Evolutionary conservation across 2,329 filamentous ascomycete species (phyloP).

Genomic region (Aspergillus amoenus): DNA sequence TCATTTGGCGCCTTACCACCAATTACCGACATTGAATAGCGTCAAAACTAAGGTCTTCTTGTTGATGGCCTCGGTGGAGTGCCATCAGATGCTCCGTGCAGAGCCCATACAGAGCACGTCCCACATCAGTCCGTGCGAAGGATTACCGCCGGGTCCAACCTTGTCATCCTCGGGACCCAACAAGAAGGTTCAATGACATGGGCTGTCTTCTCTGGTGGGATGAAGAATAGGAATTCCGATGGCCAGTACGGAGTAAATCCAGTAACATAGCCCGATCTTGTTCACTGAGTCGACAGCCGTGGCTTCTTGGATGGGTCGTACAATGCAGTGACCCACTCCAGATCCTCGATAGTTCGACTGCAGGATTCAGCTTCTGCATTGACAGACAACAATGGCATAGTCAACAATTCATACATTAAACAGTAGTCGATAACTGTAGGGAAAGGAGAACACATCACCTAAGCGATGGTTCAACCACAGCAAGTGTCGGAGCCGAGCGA

Average conservation of each 20-base stretch:
- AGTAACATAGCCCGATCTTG: slow-evolving; percentile 10
- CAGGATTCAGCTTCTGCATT: slow-evolving; percentile 12
- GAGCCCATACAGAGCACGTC: neutral
- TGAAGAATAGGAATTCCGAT: neutral
- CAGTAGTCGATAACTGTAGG: neutral
- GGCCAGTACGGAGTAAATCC: neutral
- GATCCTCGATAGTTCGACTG: slow-evolving; percentile 9
- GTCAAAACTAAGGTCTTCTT: slow-evolving; percentile 8
- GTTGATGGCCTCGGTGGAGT: slow-evolving; percentile 1
- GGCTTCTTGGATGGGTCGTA: slow-evolving; percentile 1
- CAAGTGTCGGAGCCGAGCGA: neutral
- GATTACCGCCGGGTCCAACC: neutral
- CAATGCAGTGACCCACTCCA: slow-evolving; percentile 10
- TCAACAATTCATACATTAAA: neutral
- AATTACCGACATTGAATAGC: slow-evolving; percentile 10
- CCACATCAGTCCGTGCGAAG: neutral
- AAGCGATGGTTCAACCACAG: neutral
- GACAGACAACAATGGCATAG: slow-evolving; percentile 7
- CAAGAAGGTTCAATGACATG: neutral
- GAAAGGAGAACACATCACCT: neutral
- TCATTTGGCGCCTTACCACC: neutral
- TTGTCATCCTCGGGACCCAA: neutral
- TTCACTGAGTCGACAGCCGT: neutral
- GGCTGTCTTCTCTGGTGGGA: slow-evolving; percentile 8
- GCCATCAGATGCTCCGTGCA: slow-evolving; percentile 8